Evolutionary conservation across 2,329 filamentous ascomycete genomes (phyloP).

Genomic region (Colletotrichum costaricense): DNA sequence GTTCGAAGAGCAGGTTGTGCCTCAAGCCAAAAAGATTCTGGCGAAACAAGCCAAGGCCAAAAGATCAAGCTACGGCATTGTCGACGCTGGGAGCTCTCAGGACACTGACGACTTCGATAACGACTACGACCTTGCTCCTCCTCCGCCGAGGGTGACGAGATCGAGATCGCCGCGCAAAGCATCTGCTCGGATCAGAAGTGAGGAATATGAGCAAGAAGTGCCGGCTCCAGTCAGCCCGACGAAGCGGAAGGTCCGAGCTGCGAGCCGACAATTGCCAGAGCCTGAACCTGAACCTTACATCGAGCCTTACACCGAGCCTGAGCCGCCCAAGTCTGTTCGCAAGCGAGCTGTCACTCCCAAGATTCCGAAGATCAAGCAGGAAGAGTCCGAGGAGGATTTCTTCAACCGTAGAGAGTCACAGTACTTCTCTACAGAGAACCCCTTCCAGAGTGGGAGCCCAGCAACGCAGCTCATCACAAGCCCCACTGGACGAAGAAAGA

Average conservation of each 20-base stretch:
- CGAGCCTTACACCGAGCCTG: conserved; percentile 61
- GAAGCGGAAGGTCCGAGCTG: conserved; percentile 65
- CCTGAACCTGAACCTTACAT: conserved; percentile 35
- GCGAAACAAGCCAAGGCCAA: conserved; percentile 81
- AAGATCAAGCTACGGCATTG: conserved; percentile 88
- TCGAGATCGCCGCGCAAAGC: conserved; percentile 67
- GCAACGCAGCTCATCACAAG: conserved; percentile 64
- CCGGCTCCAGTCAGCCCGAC: conserved; percentile 57
- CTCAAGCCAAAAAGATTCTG: conserved; percentile 82
- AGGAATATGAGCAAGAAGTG: conserved; percentile 58
- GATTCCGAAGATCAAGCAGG: conserved; percentile 57
- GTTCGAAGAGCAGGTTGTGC: conserved; percentile 81
- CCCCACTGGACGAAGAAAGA: conserved; percentile 61
- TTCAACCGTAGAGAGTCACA: conserved; percentile 48
- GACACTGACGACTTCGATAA: conserved; percentile 72
- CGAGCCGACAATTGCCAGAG: conserved; percentile 65
- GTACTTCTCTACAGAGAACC: conserved; percentile 87
- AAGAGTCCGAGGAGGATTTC: conserved; percentile 63
- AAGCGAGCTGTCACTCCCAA: conserved; percentile 62
- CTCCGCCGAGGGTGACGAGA: conserved; percentile 61
- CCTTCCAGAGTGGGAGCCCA: conserved; percentile 89
- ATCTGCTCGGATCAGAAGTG: conserved; percentile 62
- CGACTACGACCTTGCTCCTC: conserved; percentile 66
- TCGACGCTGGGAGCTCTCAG: conserved; percentile 74
- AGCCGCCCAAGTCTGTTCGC: conserved; percentile 54